A percentile compares a stretch with the other conserved stretches of the same genome.
These are phyloP conservation scores for Chlorella sp. DNA, from an alignment of 139 green algal genomes.

Conservation along the genomic window DNA sequence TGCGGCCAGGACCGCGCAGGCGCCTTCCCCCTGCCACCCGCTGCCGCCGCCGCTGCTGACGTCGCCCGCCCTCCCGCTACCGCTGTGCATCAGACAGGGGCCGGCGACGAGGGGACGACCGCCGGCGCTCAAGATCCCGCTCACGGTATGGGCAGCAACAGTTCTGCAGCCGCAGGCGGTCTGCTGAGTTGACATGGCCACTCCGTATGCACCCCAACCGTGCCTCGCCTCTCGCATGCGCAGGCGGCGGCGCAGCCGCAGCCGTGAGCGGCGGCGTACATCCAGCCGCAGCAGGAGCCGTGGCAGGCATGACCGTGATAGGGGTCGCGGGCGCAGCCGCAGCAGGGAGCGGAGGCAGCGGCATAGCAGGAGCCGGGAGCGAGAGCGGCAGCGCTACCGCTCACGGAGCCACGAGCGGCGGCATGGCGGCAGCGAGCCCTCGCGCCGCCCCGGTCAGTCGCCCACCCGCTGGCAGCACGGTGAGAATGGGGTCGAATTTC, in stretches of 20 bases:
- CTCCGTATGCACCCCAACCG: too few relatives aligned
- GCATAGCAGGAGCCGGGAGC: not conserved
- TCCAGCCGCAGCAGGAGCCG: not conserved
- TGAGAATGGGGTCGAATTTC: not conserved
- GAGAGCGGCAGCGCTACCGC: not conserved
- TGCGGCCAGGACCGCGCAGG: not conserved
- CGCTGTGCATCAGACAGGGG: slow-evolving; percentile 17
- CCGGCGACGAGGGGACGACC: not conserved
- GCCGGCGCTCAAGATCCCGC: not conserved
- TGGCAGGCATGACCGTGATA: too few relatives aligned
- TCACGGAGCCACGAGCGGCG: slow-evolving; percentile 17
- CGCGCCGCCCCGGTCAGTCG: not conserved
- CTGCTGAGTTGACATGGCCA: too few relatives aligned
- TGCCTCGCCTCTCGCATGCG: not conserved
- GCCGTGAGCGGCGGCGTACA: not conserved
- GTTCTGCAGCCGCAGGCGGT: too few relatives aligned
- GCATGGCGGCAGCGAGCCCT: not conserved
- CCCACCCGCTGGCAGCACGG: slow-evolving; percentile 2
- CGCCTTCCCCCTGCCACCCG: too few relatives aligned
- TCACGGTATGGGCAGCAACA: not conserved
- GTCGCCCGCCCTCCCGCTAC: not conserved
- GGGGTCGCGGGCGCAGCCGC: slow-evolving; percentile 2
- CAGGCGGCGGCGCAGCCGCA: slow-evolving; percentile 7
- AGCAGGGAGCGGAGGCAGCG: not conserved
- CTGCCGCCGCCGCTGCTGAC: not conserved